Evolutionary conservation across 1,284 basidiomycete species (phyloP).

Genomic region (Blastosporella zonata): DNA sequence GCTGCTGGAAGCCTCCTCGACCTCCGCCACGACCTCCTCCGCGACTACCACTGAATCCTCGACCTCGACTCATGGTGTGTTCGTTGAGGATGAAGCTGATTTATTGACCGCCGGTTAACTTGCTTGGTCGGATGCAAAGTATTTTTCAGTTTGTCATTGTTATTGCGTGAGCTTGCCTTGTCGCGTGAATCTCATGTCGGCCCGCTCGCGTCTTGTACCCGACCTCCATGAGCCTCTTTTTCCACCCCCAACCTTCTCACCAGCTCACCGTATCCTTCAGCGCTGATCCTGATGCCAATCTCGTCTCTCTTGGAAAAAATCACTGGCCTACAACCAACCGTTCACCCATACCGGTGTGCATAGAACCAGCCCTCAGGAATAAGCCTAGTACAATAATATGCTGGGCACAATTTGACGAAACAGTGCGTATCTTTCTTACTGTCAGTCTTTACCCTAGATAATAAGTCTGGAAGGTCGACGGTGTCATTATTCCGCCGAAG

Average conservation of each 20-base stretch:
- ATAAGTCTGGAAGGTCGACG: constrained; percentile 24
- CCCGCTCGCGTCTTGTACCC: constrained; percentile 7
- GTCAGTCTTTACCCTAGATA: not conserved
- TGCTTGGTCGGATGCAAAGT: not conserved
- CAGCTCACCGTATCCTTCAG: constrained; percentile 18
- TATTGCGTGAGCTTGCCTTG: constrained; percentile 4
- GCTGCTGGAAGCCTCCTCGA: constrained; percentile 66
- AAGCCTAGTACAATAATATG: constrained; percentile 21
- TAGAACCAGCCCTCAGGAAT: constrained; percentile 17
- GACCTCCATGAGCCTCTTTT: constrained; percentile 28
- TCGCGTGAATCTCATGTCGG: constrained; percentile 11
- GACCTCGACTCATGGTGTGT: constrained; percentile 15
- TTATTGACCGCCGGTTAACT: too few species aligned
- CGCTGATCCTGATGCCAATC: constrained; percentile 14
- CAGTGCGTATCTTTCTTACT: constrained; percentile 20
- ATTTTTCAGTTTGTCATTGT: constrained; percentile 18
- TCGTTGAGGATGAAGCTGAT: not conserved
- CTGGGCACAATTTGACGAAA: constrained; percentile 29
- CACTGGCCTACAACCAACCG: constrained; percentile 28
- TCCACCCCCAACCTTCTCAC: constrained; percentile 18
- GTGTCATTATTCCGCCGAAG: constrained; percentile 29
- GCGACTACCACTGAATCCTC: constrained; percentile 16
- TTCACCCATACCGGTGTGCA: constrained; percentile 22
- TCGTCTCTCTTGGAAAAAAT: constrained; percentile 27
- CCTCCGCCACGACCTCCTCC: constrained; percentile 50